Base-by-base conservation (phyloP, 768 basidiomycete genomes). In the Hypholoma sublateritium region DNA sequence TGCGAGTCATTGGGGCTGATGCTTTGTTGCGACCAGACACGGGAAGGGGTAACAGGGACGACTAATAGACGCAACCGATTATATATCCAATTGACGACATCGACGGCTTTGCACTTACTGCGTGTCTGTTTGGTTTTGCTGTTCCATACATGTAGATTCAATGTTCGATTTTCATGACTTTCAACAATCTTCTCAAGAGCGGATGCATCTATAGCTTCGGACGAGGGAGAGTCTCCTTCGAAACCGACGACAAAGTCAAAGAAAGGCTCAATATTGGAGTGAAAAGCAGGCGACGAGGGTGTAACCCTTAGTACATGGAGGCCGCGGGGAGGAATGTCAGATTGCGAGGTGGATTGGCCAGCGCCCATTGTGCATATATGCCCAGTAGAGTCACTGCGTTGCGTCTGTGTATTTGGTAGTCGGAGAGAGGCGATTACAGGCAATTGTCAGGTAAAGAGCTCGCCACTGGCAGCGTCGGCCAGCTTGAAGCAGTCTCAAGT, bases 191-290 rank as follows among this genome's bases (percentile, higher is more conserved):
- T 83, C 68, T 92, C 91, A 3, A 95, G 77, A 56, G 86, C 85
- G 6, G 82, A 72, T 11, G 82, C 88, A 62, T 92, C 88, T 48
- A 93, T 80, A 46, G 72, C 77, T 59, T 78, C 77, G 21, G 78
- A 72, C 28, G 80, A 77, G 48, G 78, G 69, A 0, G 80, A 75
- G 59, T 85, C 83, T 7, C 91, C 90, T 67, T 93, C 87, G 56
- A 93, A 89, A 9, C 96, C 97, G 41, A 97, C 87, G 19, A 99
- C 83, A 69, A 97, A 98, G 76, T 98, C 97, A 65, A 99, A 99
- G 75, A 94, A 95, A 3, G 96, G 91, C 68, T 90, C 92, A 45
- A 95, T 86, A 53, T 80, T 82, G 0, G 93, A 92, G 57, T 87
- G 80, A 0, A 91, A 91, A 0, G 96, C 93, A 5, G 97, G 97